Evolutionary conservation across 2,329 filamentous ascomycete species (phyloP).

Genomic region (Westerdykella sp.): DNA sequence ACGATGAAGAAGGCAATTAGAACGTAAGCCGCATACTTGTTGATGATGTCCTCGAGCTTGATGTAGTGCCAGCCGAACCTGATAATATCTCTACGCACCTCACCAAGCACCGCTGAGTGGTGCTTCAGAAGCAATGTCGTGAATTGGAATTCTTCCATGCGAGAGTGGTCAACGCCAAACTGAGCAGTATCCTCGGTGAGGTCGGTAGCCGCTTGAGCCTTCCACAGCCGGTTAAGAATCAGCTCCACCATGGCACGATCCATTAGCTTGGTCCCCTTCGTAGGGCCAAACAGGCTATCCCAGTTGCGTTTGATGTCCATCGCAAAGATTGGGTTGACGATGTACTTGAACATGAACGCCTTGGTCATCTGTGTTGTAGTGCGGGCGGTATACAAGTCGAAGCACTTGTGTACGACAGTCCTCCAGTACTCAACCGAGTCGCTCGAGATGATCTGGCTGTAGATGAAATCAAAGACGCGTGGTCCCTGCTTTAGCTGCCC

Average conservation of each 20-base stretch:
- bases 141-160: slow-evolving; percentile 92
- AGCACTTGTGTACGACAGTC: slow-evolving; percentile 71
- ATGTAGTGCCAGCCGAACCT: slow-evolving; percentile 99
- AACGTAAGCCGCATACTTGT: slow-evolving; percentile 96
- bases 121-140: slow-evolving; percentile 95
- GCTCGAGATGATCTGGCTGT: slow-evolving; percentile 73
- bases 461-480: slow-evolving; percentile 74
- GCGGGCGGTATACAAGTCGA: slow-evolving; percentile 79
- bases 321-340: slow-evolving; percentile 92
- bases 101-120: slow-evolving; percentile 78
- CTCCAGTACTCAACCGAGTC: slow-evolving; percentile 83
- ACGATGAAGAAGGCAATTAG: slow-evolving; percentile 97
- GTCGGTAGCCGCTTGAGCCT: slow-evolving; percentile 70
- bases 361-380: slow-evolving; percentile 82
- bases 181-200: slow-evolving; percentile 75
- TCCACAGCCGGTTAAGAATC: slow-evolving; percentile 91
- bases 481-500: slow-evolving; percentile 76
- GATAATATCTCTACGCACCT: slow-evolving; percentile 94
- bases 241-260: slow-evolving; percentile 83
- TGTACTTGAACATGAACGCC: slow-evolving; percentile 81
- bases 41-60: slow-evolving; percentile 90
- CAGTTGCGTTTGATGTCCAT: slow-evolving; percentile 91
- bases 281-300: slow-evolving; percentile 46
- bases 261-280: slow-evolving; percentile 64
- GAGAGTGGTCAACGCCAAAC: slow-evolving; percentile 85